Conservation (phyloP, 176 grass and related monocot genomes). For the Ampelocalamus luodianensis region DNA sequence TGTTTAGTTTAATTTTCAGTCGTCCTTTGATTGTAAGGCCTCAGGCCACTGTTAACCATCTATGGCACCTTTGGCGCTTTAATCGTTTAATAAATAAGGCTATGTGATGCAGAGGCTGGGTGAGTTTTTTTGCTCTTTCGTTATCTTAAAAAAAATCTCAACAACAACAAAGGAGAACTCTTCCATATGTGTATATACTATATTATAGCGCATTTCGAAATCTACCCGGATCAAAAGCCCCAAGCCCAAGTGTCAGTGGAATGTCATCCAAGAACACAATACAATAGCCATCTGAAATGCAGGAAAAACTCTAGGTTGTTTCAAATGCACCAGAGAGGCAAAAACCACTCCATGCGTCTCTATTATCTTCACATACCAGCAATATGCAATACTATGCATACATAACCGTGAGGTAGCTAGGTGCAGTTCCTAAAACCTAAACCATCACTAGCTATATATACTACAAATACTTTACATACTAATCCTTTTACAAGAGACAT, state of each 20-base stretch:
- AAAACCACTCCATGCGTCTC: slow-evolving; percentile 48
- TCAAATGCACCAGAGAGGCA: slow-evolving; percentile 50
- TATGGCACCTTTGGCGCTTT: too few relatives aligned
- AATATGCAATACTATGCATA: slow-evolving; percentile 34
- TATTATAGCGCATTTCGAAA: slow-evolving; percentile 32
- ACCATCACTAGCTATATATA: slow-evolving; percentile 40
- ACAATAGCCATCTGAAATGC: slow-evolving; percentile 43
- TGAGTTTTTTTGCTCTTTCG: too few relatives aligned
- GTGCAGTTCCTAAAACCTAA: slow-evolving; percentile 51
- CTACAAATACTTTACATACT: slow-evolving; percentile 50
- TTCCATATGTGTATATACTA: not conserved
- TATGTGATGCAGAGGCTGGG: too few relatives aligned
- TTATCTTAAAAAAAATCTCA: too few relatives aligned
- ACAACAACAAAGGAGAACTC: slow-evolving; percentile 5
- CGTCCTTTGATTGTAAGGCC: too few relatives aligned
- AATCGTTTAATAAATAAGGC: too few relatives aligned
- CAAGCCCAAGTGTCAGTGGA: slow-evolving; percentile 34
- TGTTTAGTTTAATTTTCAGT: too few relatives aligned
- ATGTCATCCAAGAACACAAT: slow-evolving; percentile 34
- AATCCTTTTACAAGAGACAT: slow-evolving; percentile 44
- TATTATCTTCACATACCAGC: slow-evolving; percentile 43
- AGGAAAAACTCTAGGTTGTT: slow-evolving; percentile 16
- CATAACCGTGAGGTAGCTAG: slow-evolving; percentile 41
- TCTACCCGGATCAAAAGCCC: slow-evolving; percentile 31
- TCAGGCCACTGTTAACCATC: too few relatives aligned